Base-by-base conservation (phyloP, 1,139 yeast species). In the Scheffersomyces illinoinensis region DNA sequence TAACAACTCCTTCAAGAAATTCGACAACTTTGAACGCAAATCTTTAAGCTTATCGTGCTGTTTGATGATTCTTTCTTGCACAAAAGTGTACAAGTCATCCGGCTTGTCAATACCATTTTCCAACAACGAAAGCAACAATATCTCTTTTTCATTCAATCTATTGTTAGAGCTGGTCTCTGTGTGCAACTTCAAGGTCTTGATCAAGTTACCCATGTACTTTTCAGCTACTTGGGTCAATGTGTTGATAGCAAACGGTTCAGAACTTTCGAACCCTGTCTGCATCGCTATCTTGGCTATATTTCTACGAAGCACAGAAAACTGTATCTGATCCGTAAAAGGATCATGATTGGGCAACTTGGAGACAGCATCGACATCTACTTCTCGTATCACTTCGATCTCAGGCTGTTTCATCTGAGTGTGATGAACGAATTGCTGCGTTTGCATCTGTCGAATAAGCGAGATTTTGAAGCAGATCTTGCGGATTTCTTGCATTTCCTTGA, bases 201-300 rank as follows among this genome's bases (percentile, higher is more conserved):
- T 91, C 55, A 95, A 77, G 68, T 91, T 93, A 48, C 87, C 81
- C 74, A 96, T 70, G 69, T 91, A 93, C 60, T 84, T 88, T 53
- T 91, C 95, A 0, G 98, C 96, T 50, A 95, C 76, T 66, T 93
- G 97, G 0, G 98, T 86, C 58, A 96, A 75, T 1, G 93, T 84
- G 61, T 91, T 90, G 24, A 91, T 82, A 1, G 98, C 98, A 60
- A 83, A 78, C 14, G 90, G 85, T 64, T 91, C 92, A 0, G 96
- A 85, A 0, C 89, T 81, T 75, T 96, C 98, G 76, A 91, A 96
- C 0, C 99, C 99, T 47, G 91, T 89, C 58, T 92, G 91, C 98
- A 95, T 95, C 0, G 92, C 87, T 26, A 96, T 78, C 61, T 93
- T 92, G 18, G 93, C 85, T 0, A 91, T 85, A 54, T 88, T 85